Evolutionary conservation across 495 filamentous ascomycete genomes (phyloP), one percentile per base, ranked within the genome.

Genomic region (Chaetomium fimeti): DNA sequence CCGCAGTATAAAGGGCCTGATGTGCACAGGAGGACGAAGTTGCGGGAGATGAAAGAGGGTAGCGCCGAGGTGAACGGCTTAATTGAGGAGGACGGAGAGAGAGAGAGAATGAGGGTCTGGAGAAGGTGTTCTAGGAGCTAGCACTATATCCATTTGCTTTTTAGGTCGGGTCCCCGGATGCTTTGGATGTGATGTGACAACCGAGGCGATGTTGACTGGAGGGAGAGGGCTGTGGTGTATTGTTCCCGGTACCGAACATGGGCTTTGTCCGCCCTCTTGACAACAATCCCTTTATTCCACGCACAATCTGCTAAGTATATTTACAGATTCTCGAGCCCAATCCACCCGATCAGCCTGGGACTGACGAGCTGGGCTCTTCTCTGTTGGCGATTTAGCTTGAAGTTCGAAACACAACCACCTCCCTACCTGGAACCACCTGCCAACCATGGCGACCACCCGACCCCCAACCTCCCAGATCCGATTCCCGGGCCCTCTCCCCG

Each of bases 21-120:
- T 70, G 63, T 57, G 62, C 64, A 68, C 61, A 68, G 67, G 68
- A 57, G 70, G 65, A 72, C 57, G 64, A 67, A 62, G 59, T 56
- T 65, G 36, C 48, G 61, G 27, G 66, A 69, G 68, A 69, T 64
- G 67, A 71, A 61, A 47, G 68, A 16, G 56, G 42, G 62, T 49
- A 40, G 42, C 52, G 57, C 43, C 28, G 24, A 36, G 47, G 45
- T 25, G 32, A 52, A 16, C 29, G n/a, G 40, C 24, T 45, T 57
- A 61, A 53, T 65, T 24, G 47, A 53, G 62, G 43, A 47, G 32
- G 38, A 7, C 20, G 9, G 47, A 7, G 28, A 11, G 25, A 40
- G 40, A 5, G 58, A 5, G 47, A 7, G 28, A 11, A 18, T 27
- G 40, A 5, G 58, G 20, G 52, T 54, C 49, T 9, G 43, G 29